Conservation (phyloP, 352 stramenopile species). For the Globisporangium solare region DNA sequence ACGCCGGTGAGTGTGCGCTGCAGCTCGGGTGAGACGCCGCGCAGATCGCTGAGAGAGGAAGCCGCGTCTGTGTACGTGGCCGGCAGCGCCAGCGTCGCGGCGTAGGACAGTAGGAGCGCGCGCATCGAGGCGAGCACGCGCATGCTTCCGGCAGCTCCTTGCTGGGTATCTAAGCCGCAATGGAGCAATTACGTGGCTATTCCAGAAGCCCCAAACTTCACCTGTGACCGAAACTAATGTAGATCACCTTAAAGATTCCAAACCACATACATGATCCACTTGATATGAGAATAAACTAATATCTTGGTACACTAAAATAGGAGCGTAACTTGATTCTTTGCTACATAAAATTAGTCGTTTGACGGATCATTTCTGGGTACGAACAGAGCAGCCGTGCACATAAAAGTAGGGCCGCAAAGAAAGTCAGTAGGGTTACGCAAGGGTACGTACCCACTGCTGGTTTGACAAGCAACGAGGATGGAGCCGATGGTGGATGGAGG, state of each 20-base stretch:
- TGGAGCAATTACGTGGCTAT: not conserved
- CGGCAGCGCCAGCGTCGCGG: slow-evolving; percentile 17
- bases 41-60: slow-evolving; percentile 20
- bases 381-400: too few relatives aligned
- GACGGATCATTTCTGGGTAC: not conserved
- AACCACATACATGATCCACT: not conserved
- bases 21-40: slow-evolving; percentile 34
- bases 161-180: not conserved
- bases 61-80: not conserved
- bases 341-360: not conserved
- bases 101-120: not conserved
- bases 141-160: not conserved
- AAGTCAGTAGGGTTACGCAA: too few relatives aligned
- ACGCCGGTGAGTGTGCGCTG: slow-evolving; percentile 30
- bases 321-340: not conserved
- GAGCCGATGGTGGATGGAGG: too few relatives aligned
- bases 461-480: not conserved
- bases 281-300: not conserved
- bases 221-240: not conserved
- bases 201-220: not conserved
- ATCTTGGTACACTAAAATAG: not conserved
- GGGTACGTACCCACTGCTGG: not conserved
- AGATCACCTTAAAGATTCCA: not conserved
- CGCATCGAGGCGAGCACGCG: not conserved
- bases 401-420: too few relatives aligned